Evolutionary conservation across 2,329 filamentous ascomycete genomes (phyloP), one percentile per base, ranked within the genome.

Genomic region (Pseudofabraea citricarpa): DNA sequence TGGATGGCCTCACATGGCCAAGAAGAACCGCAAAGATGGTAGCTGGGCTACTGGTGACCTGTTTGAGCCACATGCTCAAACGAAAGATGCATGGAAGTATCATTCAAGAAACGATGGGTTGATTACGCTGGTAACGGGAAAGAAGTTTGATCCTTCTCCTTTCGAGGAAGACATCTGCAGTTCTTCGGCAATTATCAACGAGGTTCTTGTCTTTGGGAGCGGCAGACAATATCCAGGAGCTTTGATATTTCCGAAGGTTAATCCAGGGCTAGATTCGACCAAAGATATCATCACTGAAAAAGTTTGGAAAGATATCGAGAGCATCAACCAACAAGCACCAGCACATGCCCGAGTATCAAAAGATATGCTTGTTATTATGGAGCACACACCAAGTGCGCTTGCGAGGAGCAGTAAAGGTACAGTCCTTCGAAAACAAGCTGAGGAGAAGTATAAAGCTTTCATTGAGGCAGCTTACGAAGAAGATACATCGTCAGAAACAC

Each of bases 111-210:
- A 73, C 1, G 83, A 86, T 51, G 72, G 76, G 3, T 79, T 79
- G 41, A 69, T 85, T 26, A 77, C 75, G 0, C 67, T 86, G 4
- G 64, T 77, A 8, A 85, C 80, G 6, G 81, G 82, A 2, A 84
- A 85, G 64, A 86, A 85, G 51, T 83, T 85, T 47, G 79, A 85
- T 51, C 81, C 81, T 1, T 72, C 74, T 2, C 74, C 76, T 0
- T 57, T 85, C 3, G 82, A 86, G 57, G 73, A 70, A 2, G 68
- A 66, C 0, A 70, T 85, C 4, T 59, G 69, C 1, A 64, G 70
- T 1, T 70, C 69, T 0, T 51, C 41, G 57, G 58, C 9, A 50
- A 21, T 72, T 1, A 51, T 84, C 1, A 57, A 64, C 2, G 79
- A 83, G 44, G 74, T 73, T 0, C 60, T 85, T 18, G 69, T 85